These are phyloP conservation scores for Hylodesmum podocarpum DNA, from an alignment of 306 rosid species.

Conservation along the genomic window DNA sequence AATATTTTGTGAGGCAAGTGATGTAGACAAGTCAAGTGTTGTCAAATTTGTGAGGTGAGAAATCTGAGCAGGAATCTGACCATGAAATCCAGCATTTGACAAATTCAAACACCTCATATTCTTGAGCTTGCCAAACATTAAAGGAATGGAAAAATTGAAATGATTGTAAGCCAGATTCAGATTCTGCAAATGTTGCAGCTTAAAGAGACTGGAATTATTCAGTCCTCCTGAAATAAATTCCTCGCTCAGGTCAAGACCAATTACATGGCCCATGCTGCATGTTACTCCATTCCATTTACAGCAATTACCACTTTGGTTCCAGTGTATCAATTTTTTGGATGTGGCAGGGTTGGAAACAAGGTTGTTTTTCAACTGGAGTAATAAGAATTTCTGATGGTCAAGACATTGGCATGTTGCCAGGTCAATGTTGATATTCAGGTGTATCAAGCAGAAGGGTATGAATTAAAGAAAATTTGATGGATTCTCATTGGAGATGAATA, in stretches of 20 bases:
- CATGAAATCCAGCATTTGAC: slow-evolving; percentile 31
- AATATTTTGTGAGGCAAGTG: neutral
- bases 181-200: slow-evolving; percentile 23
- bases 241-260: slow-evolving; percentile 28
- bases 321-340: slow-evolving; percentile 25
- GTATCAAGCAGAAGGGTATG: neutral
- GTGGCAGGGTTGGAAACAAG: neutral
- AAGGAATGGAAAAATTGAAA: slow-evolving; percentile 6
- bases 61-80: slow-evolving; percentile 28
- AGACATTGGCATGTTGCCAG: slow-evolving; percentile 3
- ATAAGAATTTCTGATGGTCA: neutral
- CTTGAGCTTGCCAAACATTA: neutral
- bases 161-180: slow-evolving; percentile 31
- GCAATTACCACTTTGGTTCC: slow-evolving; percentile 39
- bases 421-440: neutral
- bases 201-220: slow-evolving; percentile 28
- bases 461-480: neutral
- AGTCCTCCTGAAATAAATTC: slow-evolving; percentile 18
- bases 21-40: slow-evolving; percentile 19
- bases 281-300: slow-evolving; percentile 52
- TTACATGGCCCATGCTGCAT: slow-evolving; percentile 31
- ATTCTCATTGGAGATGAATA: neutral
- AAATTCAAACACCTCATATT: slow-evolving; percentile 27
- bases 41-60: slow-evolving; percentile 23
- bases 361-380: slow-evolving; percentile 15